These are phyloP conservation scores for Botrytis deweyae DNA, from an alignment of 2,329 filamentous ascomycete species.

Conservation along the genomic window DNA sequence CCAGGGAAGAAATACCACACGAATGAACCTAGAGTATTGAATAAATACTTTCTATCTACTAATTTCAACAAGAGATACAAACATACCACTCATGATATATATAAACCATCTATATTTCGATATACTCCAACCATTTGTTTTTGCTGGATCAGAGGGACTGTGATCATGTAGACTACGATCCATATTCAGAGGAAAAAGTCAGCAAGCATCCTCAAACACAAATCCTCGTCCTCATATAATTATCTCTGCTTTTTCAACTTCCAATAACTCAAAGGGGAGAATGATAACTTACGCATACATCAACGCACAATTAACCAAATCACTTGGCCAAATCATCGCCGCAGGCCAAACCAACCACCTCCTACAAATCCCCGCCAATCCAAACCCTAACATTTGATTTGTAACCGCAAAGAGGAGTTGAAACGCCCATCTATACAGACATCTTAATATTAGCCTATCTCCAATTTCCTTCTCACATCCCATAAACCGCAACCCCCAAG, in stretches of 20 bases:
- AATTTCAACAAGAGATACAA: conserved; percentile 25
- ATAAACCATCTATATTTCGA: conserved; percentile 45
- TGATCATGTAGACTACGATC: conserved; percentile 56
- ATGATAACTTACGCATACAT: conserved; percentile 44
- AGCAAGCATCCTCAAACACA: not conserved
- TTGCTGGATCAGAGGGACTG: conserved; percentile 47
- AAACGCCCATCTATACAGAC: conserved; percentile 40
- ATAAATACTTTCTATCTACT: not conserved
- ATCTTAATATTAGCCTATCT: too few species aligned
- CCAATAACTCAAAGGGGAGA: conserved; percentile 16
- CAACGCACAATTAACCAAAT: conserved; percentile 51
- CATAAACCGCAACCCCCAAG: too few species aligned
- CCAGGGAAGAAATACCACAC: conserved; percentile 55
- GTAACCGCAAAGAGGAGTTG: conserved; percentile 60
- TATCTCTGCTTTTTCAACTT: not conserved
- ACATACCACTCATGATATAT: conserved; percentile 45
- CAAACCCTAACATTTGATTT: conserved; percentile 63
- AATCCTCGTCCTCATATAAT: not conserved
- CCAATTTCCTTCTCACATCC: too few species aligned
- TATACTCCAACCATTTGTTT: conserved; percentile 51
- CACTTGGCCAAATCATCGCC: conserved; percentile 65
- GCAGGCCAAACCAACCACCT: conserved; percentile 59
- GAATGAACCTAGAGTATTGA: not conserved
- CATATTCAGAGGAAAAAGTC: conserved; percentile 36
- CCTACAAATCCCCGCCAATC: conserved; percentile 57